Conservation (phyloP, 139 green algal genomes). For the Coelastrella sp. region DNA sequence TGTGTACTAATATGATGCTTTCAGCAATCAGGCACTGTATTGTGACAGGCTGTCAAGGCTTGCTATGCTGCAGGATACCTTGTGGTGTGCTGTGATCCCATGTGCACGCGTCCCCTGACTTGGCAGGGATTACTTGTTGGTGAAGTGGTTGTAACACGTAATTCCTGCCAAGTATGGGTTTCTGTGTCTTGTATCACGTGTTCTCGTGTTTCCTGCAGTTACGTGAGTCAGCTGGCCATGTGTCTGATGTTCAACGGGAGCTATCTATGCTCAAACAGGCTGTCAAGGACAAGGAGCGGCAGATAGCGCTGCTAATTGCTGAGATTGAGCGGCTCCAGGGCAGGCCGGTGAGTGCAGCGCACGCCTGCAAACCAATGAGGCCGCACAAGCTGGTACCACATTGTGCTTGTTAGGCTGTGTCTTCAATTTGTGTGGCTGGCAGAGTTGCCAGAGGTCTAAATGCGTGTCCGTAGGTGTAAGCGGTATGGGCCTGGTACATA, state of each 20-base stretch:
- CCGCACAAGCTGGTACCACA: too few species aligned
- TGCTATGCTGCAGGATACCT: background rate
- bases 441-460: too few species aligned
- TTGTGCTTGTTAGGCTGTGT: too few species aligned
- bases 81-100: background rate
- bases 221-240: background rate
- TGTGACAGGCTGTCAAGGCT: background rate
- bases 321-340: conserved; percentile 54
- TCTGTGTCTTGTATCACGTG: background rate
- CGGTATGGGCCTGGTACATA: too few species aligned
- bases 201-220: conserved; percentile 19
- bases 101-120: background rate
- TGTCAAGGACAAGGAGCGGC: conserved; percentile 39
- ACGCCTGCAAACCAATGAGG: too few species aligned
- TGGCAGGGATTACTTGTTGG: background rate
- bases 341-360: conserved; percentile 2
- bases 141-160: background rate
- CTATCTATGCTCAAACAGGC: background rate
- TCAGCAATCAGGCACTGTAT: background rate
- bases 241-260: background rate
- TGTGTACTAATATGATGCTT: background rate
- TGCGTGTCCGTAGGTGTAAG: too few species aligned
- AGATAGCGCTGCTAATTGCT: conserved; percentile 47
- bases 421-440: too few species aligned
- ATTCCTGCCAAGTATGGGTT: background rate